Conservation (phyloP, 2,329 filamentous ascomycete species). For the Cucurbitaria berberidis region DNA sequence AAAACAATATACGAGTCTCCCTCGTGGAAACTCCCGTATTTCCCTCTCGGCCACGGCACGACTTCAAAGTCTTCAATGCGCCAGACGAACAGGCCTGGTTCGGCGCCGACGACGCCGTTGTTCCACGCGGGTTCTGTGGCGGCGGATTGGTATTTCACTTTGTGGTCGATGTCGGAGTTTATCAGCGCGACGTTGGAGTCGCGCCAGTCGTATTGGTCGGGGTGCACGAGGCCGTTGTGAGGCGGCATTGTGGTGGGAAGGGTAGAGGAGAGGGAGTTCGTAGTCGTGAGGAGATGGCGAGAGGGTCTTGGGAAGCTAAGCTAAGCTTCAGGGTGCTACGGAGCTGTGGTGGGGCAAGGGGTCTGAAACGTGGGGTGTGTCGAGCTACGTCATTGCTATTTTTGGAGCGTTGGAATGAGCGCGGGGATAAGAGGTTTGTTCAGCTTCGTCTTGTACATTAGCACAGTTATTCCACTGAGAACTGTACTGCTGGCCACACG, state of each 20-base stretch:
- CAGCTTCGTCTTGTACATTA: too few relatives aligned
- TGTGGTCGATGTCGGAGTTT: conserved; percentile 68
- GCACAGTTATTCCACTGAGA: too few relatives aligned
- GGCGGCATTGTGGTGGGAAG: conserved; percentile 60
- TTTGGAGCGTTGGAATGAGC: too few relatives aligned
- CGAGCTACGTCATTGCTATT: neutral
- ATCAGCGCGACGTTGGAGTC: conserved; percentile 73
- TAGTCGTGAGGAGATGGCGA: neutral
- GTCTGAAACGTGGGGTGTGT: neutral
- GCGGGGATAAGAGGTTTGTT: too few relatives aligned
- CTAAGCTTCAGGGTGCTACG: neutral
- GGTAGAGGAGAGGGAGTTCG: neutral
- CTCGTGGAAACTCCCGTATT: conserved; percentile 67
- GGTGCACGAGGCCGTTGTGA: conserved; percentile 66
- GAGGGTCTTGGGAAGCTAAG: too few relatives aligned
- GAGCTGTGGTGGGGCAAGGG: neutral
- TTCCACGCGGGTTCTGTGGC: conserved; percentile 71
- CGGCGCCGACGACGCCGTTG: conserved; percentile 59
- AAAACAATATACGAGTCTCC: conserved; percentile 73
- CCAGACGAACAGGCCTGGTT: conserved; percentile 66
- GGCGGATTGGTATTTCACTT: conserved; percentile 71
- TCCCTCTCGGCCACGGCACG: conserved; percentile 63
- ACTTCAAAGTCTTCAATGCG: conserved; percentile 72
- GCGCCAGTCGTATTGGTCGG: conserved; percentile 69
- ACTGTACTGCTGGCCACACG: too few relatives aligned